Evolutionary conservation across 2,329 filamentous ascomycete species (phyloP).

Genomic region (Arthrocladium fulminans): DNA sequence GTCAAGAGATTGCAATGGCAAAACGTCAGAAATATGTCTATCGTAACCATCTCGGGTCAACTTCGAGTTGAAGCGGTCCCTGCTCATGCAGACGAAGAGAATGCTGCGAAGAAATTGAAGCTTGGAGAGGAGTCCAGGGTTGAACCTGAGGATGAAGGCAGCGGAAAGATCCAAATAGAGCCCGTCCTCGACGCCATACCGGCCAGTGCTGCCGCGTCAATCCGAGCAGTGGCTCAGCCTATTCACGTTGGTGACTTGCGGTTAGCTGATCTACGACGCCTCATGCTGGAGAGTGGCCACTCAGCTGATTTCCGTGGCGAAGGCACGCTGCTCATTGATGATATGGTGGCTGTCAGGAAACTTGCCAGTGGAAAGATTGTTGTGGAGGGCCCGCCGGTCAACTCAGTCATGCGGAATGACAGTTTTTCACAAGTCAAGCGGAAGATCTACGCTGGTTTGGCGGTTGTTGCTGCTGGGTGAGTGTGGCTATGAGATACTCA

Average conservation of each 20-base stretch:
- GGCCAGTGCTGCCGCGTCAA: conserved; percentile 57
- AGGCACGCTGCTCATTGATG: conserved; percentile 82
- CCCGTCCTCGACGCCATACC: conserved; percentile 52
- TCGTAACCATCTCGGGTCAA: conserved; percentile 82
- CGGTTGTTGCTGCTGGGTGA: conserved; percentile 71
- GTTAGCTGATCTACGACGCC: conserved; percentile 74
- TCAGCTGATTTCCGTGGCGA: conserved; percentile 88
- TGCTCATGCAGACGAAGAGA: conserved; percentile 37
- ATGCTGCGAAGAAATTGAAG: conserved; percentile 43
- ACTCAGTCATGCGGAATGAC: conserved; percentile 36
- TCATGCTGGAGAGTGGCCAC: conserved; percentile 75
- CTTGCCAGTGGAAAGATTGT: conserved; percentile 78
- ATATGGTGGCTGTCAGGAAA: conserved; percentile 79
- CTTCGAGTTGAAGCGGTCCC: conserved; percentile 42
- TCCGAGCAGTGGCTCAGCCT: conserved; percentile 69
- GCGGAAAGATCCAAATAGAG: conserved; percentile 23
- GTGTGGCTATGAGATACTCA: background rate
- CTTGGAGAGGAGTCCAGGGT: conserved; percentile 33
- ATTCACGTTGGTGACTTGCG: conserved; percentile 90
- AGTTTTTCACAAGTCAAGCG: conserved; percentile 81
- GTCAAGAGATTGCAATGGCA: conserved; percentile 90
- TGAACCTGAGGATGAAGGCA: conserved; percentile 16
- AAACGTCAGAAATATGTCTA: conserved; percentile 76
- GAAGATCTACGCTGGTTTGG: conserved; percentile 88
- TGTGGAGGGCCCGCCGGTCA: conserved; percentile 65